Evolutionary conservation across 805 yeast species (phyloP), one percentile per base, ranked within the genome.

Genomic region (Jamesozyma lodderae): DNA sequence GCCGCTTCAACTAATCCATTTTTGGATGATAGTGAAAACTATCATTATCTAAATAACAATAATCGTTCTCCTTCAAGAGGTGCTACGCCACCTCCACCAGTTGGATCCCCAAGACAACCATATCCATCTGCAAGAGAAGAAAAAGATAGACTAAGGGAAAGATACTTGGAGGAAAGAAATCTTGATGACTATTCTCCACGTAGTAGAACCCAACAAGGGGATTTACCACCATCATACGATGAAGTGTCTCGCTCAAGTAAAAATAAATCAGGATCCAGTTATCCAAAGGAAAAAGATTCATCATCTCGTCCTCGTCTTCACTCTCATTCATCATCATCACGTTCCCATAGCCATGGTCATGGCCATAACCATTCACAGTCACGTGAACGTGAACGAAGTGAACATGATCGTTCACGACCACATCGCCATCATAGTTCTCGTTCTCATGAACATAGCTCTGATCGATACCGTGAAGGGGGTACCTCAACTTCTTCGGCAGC

Each of bases 161-260:
- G 59, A 39, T 59, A 60, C 38, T 36, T 53, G 52, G 47, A 59
- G 44, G 44, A 49, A 28, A 24, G 31, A 43, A 49, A 39, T 31
- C 25, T 36, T 11, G 33, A 35, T 28, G 25, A 26, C 8, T 6
- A 11, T 16, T 22, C 13, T 15, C 13, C 21, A 29, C 19, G 22
- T 29, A 19, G 8, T 31, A 13, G 17, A 10, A 30, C 15, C n/a
- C 17, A 15, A 18, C 6, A 6, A 11, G 15, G 22, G n/a, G 22
- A 23, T 16, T 38, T 24, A 31, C 54, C 52, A 8, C 54, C 54
- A 10, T 40, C 52, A 6, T 49, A 49, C 35, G 48, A 46, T 23
- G 54, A 49, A 29, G 46, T 48, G 16, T 77, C 84, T 2, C n/a
- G n/a, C n/a, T n/a, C n/a, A n/a, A 76, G 43, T 14, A n/a, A 33